Percentiles rank a stretch among this genome's conserved stretches.
Conservation (phyloP, 208 protist species). For the Novymonas esmeraldas region DNA sequence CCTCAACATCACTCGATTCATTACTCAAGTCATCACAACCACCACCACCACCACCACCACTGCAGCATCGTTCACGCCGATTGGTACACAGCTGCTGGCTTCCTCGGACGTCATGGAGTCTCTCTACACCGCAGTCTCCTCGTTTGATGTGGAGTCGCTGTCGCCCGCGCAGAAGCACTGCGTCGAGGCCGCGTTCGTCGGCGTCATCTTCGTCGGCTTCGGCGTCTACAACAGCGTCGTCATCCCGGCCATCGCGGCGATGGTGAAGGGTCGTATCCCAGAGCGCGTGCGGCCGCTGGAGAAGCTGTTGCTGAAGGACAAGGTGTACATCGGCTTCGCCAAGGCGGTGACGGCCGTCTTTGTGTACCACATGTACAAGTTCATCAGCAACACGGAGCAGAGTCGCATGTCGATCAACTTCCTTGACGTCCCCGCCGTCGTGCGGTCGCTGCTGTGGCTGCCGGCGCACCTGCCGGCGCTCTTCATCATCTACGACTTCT, state of each 20-base stretch:
- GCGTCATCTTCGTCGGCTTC: constrained; percentile 64
- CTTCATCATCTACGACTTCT: constrained; percentile 92
- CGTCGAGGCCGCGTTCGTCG: constrained; percentile 35
- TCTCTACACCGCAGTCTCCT: background rate
- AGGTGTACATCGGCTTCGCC: constrained; percentile 55
- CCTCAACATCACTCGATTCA: too few relatives aligned
- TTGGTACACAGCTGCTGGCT: too few relatives aligned
- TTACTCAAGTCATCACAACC: too few relatives aligned
- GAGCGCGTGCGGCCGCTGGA: constrained; percentile 43
- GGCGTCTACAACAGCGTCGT: constrained; percentile 60
- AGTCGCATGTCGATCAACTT: constrained; percentile 56
- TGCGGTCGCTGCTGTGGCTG: constrained; percentile 50
- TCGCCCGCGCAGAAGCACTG: constrained; percentile 16
- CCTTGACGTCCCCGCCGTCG: constrained; percentile 21
- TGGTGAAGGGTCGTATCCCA: constrained; percentile 50
- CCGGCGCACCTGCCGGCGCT: constrained; percentile 56
- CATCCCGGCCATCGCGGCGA: constrained; percentile 40
- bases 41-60: too few relatives aligned
- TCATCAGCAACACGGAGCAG: constrained; percentile 44
- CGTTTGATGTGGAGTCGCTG: constrained; percentile 19
- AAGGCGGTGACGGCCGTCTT: constrained; percentile 67
- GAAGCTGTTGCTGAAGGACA: constrained; percentile 51
- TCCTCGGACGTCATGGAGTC: constrained; percentile 11
- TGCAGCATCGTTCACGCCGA: too few relatives aligned
- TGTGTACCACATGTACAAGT: constrained; percentile 67